phyloP scores from a whole-genome alignment of 1,284 basidiomycete species.

The Termitomyces sp. region DNA sequence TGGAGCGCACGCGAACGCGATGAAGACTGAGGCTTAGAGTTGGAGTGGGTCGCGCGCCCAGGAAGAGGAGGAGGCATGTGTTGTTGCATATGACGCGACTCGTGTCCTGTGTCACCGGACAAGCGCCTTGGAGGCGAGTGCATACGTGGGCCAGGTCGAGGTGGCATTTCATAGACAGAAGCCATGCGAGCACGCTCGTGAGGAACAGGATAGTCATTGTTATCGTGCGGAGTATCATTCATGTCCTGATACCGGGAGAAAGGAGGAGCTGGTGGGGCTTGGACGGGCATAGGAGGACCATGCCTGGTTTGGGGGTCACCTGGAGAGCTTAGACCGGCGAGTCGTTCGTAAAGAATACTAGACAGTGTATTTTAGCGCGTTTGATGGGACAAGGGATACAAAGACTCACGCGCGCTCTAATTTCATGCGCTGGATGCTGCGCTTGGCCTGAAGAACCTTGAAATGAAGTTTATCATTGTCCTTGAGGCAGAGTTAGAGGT shows the following conservation, averaged over 20 bases:
- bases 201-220: slow-evolving; percentile 41
- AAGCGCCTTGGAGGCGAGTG: slow-evolving; percentile 29
- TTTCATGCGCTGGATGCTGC: slow-evolving; percentile 83
- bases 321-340: slow-evolving; percentile 55
- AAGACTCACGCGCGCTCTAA: slow-evolving; percentile 82
- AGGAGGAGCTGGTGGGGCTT: slow-evolving; percentile 28
- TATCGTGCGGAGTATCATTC: slow-evolving; percentile 38
- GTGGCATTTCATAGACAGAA: slow-evolving; percentile 34
- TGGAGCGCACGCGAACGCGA: slow-evolving; percentile 38
- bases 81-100: slow-evolving; percentile 46
- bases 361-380: slow-evolving; percentile 20
- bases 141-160: slow-evolving; percentile 24
- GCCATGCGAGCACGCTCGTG: slow-evolving; percentile 41
- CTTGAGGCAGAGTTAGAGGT: slow-evolving; percentile 35
- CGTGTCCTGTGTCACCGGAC: slow-evolving; percentile 25
- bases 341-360: slow-evolving; percentile 75
- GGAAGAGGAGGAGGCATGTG: slow-evolving; percentile 43
- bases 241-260: slow-evolving; percentile 34
- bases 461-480: slow-evolving; percentile 86
- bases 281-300: slow-evolving; percentile 32
- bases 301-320: slow-evolving; percentile 42
- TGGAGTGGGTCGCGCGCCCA: slow-evolving; percentile 32
- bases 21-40: slow-evolving; percentile 32
- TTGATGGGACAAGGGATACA: slow-evolving; percentile 19
- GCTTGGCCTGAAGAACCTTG: slow-evolving; percentile 77